Conservation (phyloP, 2,329 filamentous ascomycete species). For the Sporothrix sp. region DNA sequence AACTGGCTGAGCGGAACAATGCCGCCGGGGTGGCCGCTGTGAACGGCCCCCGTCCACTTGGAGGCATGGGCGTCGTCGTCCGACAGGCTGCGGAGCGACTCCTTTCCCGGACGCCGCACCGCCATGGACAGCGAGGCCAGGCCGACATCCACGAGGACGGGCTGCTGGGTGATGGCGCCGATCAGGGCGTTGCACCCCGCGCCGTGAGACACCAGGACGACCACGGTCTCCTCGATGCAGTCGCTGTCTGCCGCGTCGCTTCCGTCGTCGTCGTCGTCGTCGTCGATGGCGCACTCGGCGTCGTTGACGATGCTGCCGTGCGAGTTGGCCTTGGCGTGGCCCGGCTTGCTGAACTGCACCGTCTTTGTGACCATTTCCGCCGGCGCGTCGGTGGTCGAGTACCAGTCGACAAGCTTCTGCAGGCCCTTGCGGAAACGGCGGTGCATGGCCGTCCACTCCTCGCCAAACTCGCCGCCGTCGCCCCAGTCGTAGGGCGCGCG, state of each 20-base stretch:
- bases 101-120: slow-evolving; percentile 43
- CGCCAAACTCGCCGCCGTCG: slow-evolving; percentile 74
- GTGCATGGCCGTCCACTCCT: slow-evolving; percentile 97
- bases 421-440: slow-evolving; percentile 74
- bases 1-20: slow-evolving; percentile 44
- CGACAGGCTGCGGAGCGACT: slow-evolving; percentile 19
- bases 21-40: slow-evolving; percentile 15
- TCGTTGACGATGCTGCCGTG: slow-evolving; percentile 18
- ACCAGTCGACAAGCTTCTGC: slow-evolving; percentile 75
- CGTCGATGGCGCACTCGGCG: slow-evolving; percentile 24
- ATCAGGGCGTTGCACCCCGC: slow-evolving; percentile 94
- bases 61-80: slow-evolving; percentile 14
- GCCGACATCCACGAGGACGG: slow-evolving; percentile 80
- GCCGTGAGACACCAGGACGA: slow-evolving; percentile 86
- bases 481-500: slow-evolving; percentile 70
- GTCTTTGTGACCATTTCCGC: slow-evolving; percentile 42
- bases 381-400: slow-evolving; percentile 46
- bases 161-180: slow-evolving; percentile 81
- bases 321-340: slow-evolving; percentile 5
- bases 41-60: slow-evolving; percentile 6
- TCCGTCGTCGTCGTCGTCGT: slow-evolving; percentile 4
- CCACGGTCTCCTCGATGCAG: slow-evolving; percentile 61
- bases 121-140: slow-evolving; percentile 91
- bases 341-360: slow-evolving; percentile 18
- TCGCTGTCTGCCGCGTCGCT: slow-evolving; percentile 28